A percentile compares a stretch with the other conserved stretches of the same genome.
Conservation (phyloP, 345 rosid species). For the Gossypium longicalyx region DNA sequence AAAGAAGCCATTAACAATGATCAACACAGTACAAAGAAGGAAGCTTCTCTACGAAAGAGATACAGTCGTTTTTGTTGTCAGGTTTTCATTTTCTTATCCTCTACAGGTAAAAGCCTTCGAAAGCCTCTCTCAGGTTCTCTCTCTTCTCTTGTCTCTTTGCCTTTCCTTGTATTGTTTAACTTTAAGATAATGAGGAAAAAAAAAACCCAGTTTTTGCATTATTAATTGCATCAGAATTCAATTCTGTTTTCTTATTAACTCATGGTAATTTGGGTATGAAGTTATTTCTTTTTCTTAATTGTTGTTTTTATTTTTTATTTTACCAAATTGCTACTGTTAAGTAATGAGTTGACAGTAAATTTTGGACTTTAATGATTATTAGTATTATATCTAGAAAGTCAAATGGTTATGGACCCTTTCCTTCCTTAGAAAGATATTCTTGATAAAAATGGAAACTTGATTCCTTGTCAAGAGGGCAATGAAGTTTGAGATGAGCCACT, state of each 20-base stretch:
- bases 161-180: neutral
- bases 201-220: neutral
- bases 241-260: neutral
- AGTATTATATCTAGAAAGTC: neutral
- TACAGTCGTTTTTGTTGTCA: neutral
- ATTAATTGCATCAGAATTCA: neutral
- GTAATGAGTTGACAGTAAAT: neutral
- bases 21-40: neutral
- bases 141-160: neutral
- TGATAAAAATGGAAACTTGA: neutral
- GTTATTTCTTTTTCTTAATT: neutral
- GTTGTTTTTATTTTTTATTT: neutral
- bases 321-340: neutral
- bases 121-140: constrained; percentile 3
- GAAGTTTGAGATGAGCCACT: constrained; percentile 17
- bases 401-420: constrained; percentile 1
- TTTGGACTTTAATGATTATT: neutral
- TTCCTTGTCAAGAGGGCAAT: neutral
- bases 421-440: neutral
- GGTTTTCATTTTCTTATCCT: constrained; percentile 1
- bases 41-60: constrained; percentile 1
- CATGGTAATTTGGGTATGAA: neutral
- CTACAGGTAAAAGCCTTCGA: neutral
- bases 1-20: neutral
- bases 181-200: neutral